Base-by-base conservation (phyloP, 1,284 basidiomycete species). In the Lentinula novae-zelandiae region DNA sequence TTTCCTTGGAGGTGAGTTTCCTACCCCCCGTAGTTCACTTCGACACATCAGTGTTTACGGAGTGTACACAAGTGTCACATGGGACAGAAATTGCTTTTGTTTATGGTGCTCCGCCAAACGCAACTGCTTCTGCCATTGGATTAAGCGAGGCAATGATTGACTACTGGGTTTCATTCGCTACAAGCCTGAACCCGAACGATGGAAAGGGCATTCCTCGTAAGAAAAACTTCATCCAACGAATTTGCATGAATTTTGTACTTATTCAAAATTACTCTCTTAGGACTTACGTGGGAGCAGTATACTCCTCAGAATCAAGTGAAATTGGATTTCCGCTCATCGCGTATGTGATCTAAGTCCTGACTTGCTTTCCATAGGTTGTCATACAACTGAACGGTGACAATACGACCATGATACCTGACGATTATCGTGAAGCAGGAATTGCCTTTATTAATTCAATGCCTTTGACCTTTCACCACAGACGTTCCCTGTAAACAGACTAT, bases 141-240 rank as follows among this genome's bases (percentile, higher is more conserved):
- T 17, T 17, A 15, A 55, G 56, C 34, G 39, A 57, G 20, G 20
- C 20, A 13, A 50, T 50, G 46, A 58, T 58, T 17, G 48, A 58
- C n/a, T 51, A 58, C 17, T 58, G 51, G 2, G 38, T 58, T 3
- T 58, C 57, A 13, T 58, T 58, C 12, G 33, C 39, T 17, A 44
- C 13, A 17, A 51, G 74, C 46, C 66, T 81, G 40, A 72, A 79
- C 57, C 81, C 81, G 5, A 83, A 83, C 62, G 81, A 83, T 61
- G 76, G 75, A 4, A 69, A 68, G 33, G 81, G 81, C n/a, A 65
- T 66, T 27, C 40, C 60, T 50, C 76, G 78, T 80, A 27, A 27
- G 27, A 27, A 27, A 3, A 27, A 27, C 27, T 3, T 27, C 27
- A 27, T 27, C 27, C 27, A 27, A 27, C 27, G 27, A 27, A 27